Conservation (phyloP, 2,329 filamentous ascomycete genomes). For the Botrytis porri region DNA sequence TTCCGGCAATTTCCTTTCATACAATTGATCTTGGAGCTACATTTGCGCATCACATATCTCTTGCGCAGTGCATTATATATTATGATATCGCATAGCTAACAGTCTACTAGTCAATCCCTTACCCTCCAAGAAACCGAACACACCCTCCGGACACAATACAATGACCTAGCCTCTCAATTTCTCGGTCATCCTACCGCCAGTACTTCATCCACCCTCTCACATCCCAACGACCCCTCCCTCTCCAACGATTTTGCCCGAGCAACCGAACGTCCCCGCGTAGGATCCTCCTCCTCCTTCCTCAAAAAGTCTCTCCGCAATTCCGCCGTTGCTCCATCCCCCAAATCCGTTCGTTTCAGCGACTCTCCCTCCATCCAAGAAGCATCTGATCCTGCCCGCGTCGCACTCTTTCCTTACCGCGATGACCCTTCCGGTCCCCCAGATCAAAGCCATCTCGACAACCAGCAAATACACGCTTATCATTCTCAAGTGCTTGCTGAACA, state of each 20-base stretch:
- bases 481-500: slow-evolving; percentile 78
- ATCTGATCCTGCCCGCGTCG: slow-evolving; percentile 51
- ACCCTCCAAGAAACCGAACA: slow-evolving; percentile 64
- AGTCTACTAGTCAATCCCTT: slow-evolving; percentile 37
- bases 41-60: slow-evolving; percentile 2
- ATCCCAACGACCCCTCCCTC: slow-evolving; percentile 63
- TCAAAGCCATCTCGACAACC: slow-evolving; percentile 62
- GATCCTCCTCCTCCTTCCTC: slow-evolving; percentile 45
- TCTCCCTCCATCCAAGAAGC: slow-evolving; percentile 44
- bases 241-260: slow-evolving; percentile 64
- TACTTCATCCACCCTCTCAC: slow-evolving; percentile 51
- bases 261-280: slow-evolving; percentile 36
- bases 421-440: slow-evolving; percentile 50
- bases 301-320: slow-evolving; percentile 39
- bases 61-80: neutral
- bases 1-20: neutral
- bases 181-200: slow-evolving; percentile 57
- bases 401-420: slow-evolving; percentile 69
- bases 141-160: slow-evolving; percentile 69
- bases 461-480: slow-evolving; percentile 86
- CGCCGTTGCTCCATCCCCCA: slow-evolving; percentile 45
- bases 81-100: slow-evolving; percentile 2
- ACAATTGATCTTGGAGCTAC: neutral
- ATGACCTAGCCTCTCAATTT: slow-evolving; percentile 78
- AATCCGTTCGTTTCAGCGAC: slow-evolving; percentile 86